Evolutionary conservation across 2,329 filamentous ascomycete species (phyloP), one percentile per base, ranked within the genome.

Genomic region (Xylaria sp.): DNA sequence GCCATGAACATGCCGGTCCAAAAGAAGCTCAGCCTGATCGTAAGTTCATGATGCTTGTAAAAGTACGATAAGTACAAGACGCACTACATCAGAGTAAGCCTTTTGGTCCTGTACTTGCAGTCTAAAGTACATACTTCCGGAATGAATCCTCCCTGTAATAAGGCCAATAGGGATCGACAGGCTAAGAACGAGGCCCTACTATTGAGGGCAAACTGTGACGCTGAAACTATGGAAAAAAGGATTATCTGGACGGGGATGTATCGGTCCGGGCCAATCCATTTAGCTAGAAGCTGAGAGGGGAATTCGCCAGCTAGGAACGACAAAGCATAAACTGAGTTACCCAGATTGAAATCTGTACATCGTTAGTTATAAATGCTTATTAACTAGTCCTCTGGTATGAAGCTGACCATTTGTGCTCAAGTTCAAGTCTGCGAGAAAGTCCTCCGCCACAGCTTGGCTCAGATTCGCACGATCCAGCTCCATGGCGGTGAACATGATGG

Each of bases 231-330:
- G 1, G 76, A 77, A 59, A 77, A 77, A 6, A 78, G 65, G 1
- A 76, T 52, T 37, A 78, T 77, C 52, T 78, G 76, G 13, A 63
- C 69, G 20, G 76, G 76, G 31, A 77, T 77, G 70, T 76, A 78
- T 50, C 76, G 72, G 63, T 78, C 76, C 7, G 76, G 75, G 7
- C 76, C 76, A 1, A 78, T 75, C 78, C 84, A 85, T 76, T 90
- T 90, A 52, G 83, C 85, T 13, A 90, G 76, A 6, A 90, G 80
- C 73, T 90, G 88, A 0, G 88, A 89, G 0, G 88, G 89, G 3
- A 90, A 80, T 74, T 90, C 88, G 0, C 88, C 87, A 15, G 82
- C 81, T 1, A 89, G 78, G 72, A 89, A 89, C 0, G 82, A 84
- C 5, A 87, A 73, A 5, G 83, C 82, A 67, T 88, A 89, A 51